These are phyloP conservation scores for Lasiodiplodia gonubiensis DNA, from an alignment of 2,329 filamentous ascomycete species.

Conservation along the genomic window DNA sequence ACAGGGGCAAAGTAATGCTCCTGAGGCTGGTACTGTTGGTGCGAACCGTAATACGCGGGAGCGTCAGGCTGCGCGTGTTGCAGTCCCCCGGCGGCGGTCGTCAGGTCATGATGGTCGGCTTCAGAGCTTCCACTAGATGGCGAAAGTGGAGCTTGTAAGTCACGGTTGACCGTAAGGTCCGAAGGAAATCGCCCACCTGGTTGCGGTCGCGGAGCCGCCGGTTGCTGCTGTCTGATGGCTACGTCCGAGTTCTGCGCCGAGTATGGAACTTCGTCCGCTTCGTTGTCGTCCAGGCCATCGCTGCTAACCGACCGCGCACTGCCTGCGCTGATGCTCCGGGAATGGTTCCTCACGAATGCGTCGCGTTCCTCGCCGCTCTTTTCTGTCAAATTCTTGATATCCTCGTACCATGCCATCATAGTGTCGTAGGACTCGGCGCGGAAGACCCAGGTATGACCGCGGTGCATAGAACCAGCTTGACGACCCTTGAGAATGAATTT, in stretches of 20 bases:
- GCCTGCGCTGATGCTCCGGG: conserved; percentile 74
- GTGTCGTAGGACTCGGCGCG: conserved; percentile 79
- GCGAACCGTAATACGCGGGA: conserved; percentile 25
- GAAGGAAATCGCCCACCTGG: conserved; percentile 97
- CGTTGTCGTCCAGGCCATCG: conserved; percentile 75
- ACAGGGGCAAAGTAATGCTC: conserved; percentile 28
- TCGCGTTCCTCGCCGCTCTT: conserved; percentile 86
- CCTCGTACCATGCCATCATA: conserved; percentile 96
- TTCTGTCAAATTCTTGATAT: conserved; percentile 88
- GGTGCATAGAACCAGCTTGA: conserved; percentile 91
- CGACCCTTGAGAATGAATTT: conserved; percentile 98
- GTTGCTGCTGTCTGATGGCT: conserved; percentile 40
- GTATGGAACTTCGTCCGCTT: conserved; percentile 62
- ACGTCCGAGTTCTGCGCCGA: conserved; percentile 61
- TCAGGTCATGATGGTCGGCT: conserved; percentile 64
- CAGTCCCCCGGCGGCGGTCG: conserved; percentile 63
- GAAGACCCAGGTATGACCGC: conserved; percentile 73
- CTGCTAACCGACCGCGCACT: conserved; percentile 64
- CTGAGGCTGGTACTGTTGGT: conserved; percentile 2
- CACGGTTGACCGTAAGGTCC: conserved; percentile 85
- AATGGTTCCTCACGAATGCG: conserved; percentile 83
- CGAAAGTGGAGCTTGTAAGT: conserved; percentile 79
- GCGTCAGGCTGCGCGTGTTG: conserved; percentile 44
- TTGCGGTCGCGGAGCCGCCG: conserved; percentile 71
- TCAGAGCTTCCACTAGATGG: conserved; percentile 82